Conservation (phyloP, 352 stramenopile genomes). For the Aphanomyces cochlioides region DNA sequence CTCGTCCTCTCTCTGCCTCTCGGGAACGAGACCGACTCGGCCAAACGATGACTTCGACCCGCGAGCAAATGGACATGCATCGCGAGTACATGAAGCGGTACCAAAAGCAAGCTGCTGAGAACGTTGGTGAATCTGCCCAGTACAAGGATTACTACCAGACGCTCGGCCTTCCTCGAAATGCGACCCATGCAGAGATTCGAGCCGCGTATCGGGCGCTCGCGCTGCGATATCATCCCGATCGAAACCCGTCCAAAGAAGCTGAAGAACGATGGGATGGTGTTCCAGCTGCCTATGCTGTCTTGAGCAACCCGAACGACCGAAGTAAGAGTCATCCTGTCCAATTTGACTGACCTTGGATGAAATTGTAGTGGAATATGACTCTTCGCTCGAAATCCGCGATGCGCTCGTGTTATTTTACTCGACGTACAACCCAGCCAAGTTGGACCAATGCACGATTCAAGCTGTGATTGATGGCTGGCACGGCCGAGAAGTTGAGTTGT, state of each 20-base stretch:
- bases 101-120: constrained; percentile 71
- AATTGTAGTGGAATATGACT: constrained; percentile 53
- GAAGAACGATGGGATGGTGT: constrained; percentile 75
- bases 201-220: constrained; percentile 84
- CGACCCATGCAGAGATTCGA: constrained; percentile 89
- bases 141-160: constrained; percentile 77
- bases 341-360: neutral
- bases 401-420: constrained; percentile 80
- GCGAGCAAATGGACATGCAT: constrained; percentile 71
- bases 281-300: constrained; percentile 61
- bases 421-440: constrained; percentile 76
- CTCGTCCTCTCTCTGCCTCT: neutral
- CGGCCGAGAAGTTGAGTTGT: constrained; percentile 77
- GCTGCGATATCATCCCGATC: constrained; percentile 86
- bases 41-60: neutral
- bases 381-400: constrained; percentile 67
- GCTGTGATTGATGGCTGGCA: constrained; percentile 85
- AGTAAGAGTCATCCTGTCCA: constrained; percentile 18
- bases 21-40: neutral
- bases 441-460: constrained; percentile 80
- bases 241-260: constrained; percentile 80
- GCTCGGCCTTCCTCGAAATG: constrained; percentile 50
- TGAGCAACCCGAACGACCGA: constrained; percentile 77
- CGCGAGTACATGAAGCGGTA: constrained; percentile 88
- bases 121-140: constrained; percentile 48